Base-by-base conservation (phyloP, 1,139 yeast genomes). In the Tardiomyces blankii region DNA sequence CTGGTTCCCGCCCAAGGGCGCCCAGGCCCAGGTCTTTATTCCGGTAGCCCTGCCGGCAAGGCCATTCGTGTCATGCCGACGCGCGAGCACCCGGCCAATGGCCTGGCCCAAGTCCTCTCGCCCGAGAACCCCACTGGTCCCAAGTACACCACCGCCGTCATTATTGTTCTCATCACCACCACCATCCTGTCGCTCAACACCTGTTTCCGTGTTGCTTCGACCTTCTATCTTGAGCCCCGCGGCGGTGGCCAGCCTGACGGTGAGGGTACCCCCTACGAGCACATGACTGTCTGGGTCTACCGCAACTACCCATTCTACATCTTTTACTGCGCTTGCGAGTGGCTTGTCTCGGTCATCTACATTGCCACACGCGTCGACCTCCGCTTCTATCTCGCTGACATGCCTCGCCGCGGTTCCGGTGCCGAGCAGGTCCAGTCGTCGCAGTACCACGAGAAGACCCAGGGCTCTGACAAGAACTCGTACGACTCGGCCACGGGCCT, bases 381-480 rank as follows among this genome's bases (percentile, higher is more conserved):
- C 55, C 72, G 93, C 59, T 83, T 83, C 66, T 83, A 83, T 70
- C 78, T 86, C 62, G 91, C 91, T 21, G 91, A 82, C 56, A 62
- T 65, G 49, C 35, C 35, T 12, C 35, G 11, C 35, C n/a, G 35
- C n/a, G 35, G 35, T 5, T 4, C 7, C 25, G 35, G 9, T 30
- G 35, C 35, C 5, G 25, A 30, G 9, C 35, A 30, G 35, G 11
- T 30, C 11, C 16, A 30, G 35, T 30, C 35, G 35, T 12, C 35
- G n/a, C 5, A 4, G 5, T 30, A 13, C 35, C 35, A 30, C 16
- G 16, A 30, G 35, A 30, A 30, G 35, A 9, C 9, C 35, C 35
- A 5, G 16, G 9, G 5, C 35, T 21, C 25, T 4, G 35, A 30
- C 16, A 14, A 12, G n/a, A 30, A 30, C 35, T 30, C 35, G 11